Percentiles rank a stretch among this genome's conserved stretches.
These are phyloP conservation scores for Penicillium antarcticum DNA, from an alignment of 495 filamentous ascomycete genomes.

Conservation along the genomic window DNA sequence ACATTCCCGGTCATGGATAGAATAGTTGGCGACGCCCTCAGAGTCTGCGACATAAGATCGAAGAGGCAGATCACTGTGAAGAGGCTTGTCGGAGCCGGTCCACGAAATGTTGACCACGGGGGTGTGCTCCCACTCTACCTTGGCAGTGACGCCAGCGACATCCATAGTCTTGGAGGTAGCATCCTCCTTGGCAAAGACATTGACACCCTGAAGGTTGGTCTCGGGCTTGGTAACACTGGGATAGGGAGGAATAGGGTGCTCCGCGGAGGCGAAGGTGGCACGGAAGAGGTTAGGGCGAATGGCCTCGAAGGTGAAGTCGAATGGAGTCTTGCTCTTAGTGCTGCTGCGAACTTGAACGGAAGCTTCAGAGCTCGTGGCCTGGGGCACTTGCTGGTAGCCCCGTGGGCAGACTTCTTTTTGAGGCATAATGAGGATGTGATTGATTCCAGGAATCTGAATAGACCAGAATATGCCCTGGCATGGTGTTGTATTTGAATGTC, in stretches of 20 bases:
- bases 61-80: conserved; percentile 57
- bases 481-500: conserved; percentile 30
- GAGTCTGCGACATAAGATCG: conserved; percentile 61
- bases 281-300: conserved; percentile 59
- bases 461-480: conserved; percentile 3
- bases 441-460: conserved; percentile 7
- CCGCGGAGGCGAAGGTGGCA: conserved; percentile 57
- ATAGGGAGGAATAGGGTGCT: conserved; percentile 57
- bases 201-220: conserved; percentile 25
- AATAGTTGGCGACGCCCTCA: conserved; percentile 58
- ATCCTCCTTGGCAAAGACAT: conserved; percentile 22
- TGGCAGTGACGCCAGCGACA: conserved; percentile 46
- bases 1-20: conserved; percentile 50
- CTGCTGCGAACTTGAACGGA: conserved; percentile 42
- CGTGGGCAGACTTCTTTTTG: conserved; percentile 51
- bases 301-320: conserved; percentile 57
- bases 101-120: conserved; percentile 57
- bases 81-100: conserved; percentile 42
- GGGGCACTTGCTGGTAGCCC: conserved; percentile 31
- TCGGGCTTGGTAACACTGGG: conserved; percentile 52
- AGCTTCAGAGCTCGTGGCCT: conserved; percentile 16
- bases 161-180: conserved; percentile 39
- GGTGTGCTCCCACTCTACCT: conserved; percentile 51
- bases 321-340: conserved; percentile 29
- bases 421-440: conserved; percentile 42